Conservation (phyloP, 2,329 filamentous ascomycete genomes). For the Dissoconium aciculare region DNA sequence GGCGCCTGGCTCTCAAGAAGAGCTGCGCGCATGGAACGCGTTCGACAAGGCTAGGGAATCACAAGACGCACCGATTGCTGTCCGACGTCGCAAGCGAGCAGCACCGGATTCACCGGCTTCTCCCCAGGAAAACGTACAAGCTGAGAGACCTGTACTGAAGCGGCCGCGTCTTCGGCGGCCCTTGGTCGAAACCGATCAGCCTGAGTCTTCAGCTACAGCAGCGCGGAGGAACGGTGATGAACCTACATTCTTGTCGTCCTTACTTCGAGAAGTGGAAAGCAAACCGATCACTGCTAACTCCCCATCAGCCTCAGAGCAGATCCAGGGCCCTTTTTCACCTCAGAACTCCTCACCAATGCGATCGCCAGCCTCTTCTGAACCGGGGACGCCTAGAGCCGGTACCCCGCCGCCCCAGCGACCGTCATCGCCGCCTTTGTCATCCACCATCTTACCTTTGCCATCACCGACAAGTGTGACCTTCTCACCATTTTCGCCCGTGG, state of each 20-base stretch:
- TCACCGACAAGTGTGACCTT: constrained; percentile 52
- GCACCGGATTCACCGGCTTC: constrained; percentile 60
- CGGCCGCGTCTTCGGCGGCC: constrained; percentile 46
- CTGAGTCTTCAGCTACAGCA: constrained; percentile 23
- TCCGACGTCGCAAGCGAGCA: constrained; percentile 52
- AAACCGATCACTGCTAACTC: constrained; percentile 27
- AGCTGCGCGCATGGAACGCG: constrained; percentile 75
- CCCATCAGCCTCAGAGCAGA: constrained; percentile 20
- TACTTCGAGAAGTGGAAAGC: constrained; percentile 74
- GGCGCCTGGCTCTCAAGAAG: constrained; percentile 60
- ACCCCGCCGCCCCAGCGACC: constrained; percentile 53
- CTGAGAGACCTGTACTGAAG: constrained; percentile 58
- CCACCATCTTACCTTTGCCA: constrained; percentile 57
- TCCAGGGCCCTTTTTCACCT: constrained; percentile 22
- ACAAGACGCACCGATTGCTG: constrained; percentile 30
- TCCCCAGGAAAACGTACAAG: constrained; percentile 42
- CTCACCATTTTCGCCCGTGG: constrained; percentile 45
- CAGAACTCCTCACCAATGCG: constrained; percentile 48
- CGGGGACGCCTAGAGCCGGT: constrained; percentile 52
- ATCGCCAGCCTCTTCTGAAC: constrained; percentile 50
- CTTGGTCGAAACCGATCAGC: constrained; percentile 31
- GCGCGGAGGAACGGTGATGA: constrained; percentile 30
- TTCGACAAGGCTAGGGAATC: constrained; percentile 71
- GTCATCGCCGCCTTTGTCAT: constrained; percentile 56
- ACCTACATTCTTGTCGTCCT: constrained; percentile 71